A percentile compares a stretch with the other conserved stretches of the same genome.
Conservation (phyloP, 345 rosid species). For the Acer campestre region DNA sequence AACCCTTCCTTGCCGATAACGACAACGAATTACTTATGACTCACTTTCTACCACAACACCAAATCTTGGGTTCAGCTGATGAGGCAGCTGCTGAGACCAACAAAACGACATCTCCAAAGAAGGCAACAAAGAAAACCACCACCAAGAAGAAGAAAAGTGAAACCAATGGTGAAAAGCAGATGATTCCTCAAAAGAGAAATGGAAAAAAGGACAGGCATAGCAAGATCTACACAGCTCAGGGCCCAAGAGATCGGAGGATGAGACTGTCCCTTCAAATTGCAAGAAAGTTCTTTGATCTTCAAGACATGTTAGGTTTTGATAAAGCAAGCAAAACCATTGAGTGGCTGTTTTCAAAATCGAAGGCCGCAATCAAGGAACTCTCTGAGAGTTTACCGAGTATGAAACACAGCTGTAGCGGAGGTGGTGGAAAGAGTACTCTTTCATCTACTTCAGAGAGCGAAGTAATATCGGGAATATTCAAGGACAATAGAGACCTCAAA, state of each 20-base stretch:
- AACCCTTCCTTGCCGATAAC: conserved; percentile 23
- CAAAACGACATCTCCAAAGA: conserved; percentile 21
- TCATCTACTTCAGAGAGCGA: conserved; percentile 46
- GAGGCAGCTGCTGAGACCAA: conserved; percentile 14
- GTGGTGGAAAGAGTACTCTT: conserved; percentile 16
- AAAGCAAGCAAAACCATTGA: conserved; percentile 80
- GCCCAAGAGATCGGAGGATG: conserved; percentile 75
- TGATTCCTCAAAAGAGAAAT: conserved; percentile 34
- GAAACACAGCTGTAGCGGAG: conserved; percentile 22
- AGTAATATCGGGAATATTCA: conserved; percentile 33
- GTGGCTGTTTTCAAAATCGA: conserved; percentile 80
- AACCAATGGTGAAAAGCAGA: conserved; percentile 16
- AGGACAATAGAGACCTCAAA: conserved; percentile 27
- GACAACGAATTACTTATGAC: conserved; percentile 25
- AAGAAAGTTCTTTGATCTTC: conserved; percentile 72
- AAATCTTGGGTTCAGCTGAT: conserved; percentile 17
- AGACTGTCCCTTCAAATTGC: conserved; percentile 72
- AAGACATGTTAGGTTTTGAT: conserved; percentile 79
- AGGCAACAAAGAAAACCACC: conserved; percentile 21
- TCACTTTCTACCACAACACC: conserved; percentile 22
- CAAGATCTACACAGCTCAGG: conserved; percentile 79
- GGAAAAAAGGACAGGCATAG: conserved; percentile 74
- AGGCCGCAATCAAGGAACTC: conserved; percentile 63
- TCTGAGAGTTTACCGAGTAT: conserved; percentile 32
- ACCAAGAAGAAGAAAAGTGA: conserved; percentile 27